These are phyloP conservation scores for Lagenidium giganteum DNA, from an alignment of 352 stramenopile species.

Conservation along the genomic window DNA sequence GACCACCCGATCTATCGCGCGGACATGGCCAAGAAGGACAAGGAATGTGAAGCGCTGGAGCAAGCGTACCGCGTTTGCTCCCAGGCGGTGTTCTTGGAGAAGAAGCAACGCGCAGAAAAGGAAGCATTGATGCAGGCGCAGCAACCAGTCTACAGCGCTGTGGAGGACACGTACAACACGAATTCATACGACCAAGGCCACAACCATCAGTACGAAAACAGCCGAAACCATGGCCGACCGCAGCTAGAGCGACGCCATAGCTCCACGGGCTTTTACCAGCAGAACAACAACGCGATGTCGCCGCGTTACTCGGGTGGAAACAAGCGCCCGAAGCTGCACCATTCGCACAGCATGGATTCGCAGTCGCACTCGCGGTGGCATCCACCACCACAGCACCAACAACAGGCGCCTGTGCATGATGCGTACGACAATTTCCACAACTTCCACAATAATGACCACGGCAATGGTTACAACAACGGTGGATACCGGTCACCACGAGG, in stretches of 20 bases:
- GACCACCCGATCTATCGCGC: conserved; percentile 30
- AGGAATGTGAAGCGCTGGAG: conserved; percentile 46
- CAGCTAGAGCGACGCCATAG: neutral
- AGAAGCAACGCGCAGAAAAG: conserved; percentile 43
- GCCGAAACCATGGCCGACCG: conserved; percentile 1
- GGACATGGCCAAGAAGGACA: no score
- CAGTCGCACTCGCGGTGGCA: conserved; percentile 28
- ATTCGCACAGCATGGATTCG: conserved; percentile 56
- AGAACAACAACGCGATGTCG: neutral
- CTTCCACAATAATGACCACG: conserved; percentile 4
- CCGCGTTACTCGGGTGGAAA: no score
- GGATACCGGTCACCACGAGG: no score
- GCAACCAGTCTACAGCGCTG: no score
- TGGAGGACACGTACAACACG: conserved; percentile 15
- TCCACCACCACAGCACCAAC: conserved; percentile 27
- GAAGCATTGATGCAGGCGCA: no score
- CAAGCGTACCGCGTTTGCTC: conserved; percentile 44
- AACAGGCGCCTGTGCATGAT: no score
- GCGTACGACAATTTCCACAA: neutral
- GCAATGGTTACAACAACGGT: neutral
- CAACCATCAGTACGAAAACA: no score
- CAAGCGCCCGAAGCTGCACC: conserved; percentile 58
- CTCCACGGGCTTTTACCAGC: neutral
- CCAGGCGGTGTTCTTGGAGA: conserved; percentile 46
- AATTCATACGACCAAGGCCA: no score